A percentile compares a stretch with the other conserved stretches of the same genome.
These are phyloP conservation scores for Begonia masoniana DNA, from an alignment of 306 rosid species.

Conservation along the genomic window DNA sequence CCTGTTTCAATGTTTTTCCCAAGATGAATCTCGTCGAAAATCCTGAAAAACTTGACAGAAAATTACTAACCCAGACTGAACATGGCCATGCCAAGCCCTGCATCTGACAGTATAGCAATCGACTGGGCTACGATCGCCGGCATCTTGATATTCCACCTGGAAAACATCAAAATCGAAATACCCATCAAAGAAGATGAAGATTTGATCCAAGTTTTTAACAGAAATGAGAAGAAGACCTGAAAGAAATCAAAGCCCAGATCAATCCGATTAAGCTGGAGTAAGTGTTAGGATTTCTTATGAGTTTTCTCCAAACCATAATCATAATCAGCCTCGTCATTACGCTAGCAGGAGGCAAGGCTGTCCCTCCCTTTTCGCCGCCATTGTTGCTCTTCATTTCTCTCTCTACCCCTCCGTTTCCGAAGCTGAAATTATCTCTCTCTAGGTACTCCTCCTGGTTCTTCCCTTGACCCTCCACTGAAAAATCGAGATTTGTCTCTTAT, in stretches of 20 bases:
- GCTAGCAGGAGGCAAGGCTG: constrained; percentile 65
- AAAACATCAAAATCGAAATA: constrained; percentile 6
- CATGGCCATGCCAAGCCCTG: constrained; percentile 96
- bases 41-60: constrained; percentile 19
- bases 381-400: constrained; percentile 26
- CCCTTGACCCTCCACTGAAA: constrained; percentile 45
- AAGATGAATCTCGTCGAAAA: constrained; percentile 9
- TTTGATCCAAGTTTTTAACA: background rate
- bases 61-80: constrained; percentile 75
- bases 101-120: constrained; percentile 85
- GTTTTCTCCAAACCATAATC: constrained; percentile 90
- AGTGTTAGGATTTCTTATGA: constrained; percentile 79
- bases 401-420: constrained; percentile 54
- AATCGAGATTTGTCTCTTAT: no score
- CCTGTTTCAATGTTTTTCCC: constrained; percentile 36
- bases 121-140: constrained; percentile 75
- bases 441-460: constrained; percentile 44
- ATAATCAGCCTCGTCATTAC: constrained; percentile 86
- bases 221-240: constrained; percentile 25
- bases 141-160: constrained; percentile 79
- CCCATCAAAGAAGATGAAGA: background rate
- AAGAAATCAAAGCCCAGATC: constrained; percentile 71
- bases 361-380: constrained; percentile 34
- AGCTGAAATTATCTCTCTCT: constrained; percentile 72
- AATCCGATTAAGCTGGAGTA: constrained; percentile 73